Conservation (phyloP, 257 asterid genomes). For the Dorcoceras hygrometricum region DNA sequence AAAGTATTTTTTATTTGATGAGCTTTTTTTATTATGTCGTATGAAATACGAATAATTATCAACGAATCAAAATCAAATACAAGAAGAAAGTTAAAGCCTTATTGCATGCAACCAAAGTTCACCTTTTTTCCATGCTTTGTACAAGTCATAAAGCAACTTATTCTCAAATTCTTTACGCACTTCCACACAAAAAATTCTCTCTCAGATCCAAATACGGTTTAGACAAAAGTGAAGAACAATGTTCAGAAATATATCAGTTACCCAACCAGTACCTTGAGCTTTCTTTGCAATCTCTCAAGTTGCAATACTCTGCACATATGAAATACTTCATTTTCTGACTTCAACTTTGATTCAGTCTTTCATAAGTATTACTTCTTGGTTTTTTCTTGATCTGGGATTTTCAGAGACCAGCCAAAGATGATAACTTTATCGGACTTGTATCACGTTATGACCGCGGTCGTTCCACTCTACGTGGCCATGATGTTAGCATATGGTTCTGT, state of each 20-base stretch:
- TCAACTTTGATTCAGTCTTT: neutral
- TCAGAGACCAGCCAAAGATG: constrained; percentile 36
- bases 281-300: constrained; percentile 61
- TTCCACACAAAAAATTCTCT: constrained; percentile 18
- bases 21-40: neutral
- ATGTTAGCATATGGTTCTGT: constrained; percentile 87
- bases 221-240: constrained; percentile 40
- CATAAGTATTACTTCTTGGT: neutral
- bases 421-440: constrained; percentile 61
- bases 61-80: constrained; percentile 41
- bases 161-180: constrained; percentile 14
- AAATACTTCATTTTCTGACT: constrained; percentile 10
- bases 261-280: constrained; percentile 30
- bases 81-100: constrained; percentile 35
- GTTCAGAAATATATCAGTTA: constrained; percentile 26
- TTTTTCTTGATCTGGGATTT: constrained; percentile 30
- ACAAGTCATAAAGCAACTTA: constrained; percentile 19
- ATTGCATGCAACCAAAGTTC: constrained; percentile 35
- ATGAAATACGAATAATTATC: neutral
- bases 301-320: constrained; percentile 38
- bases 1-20: no score
- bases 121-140: constrained; percentile 31
- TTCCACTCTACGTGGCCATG: constrained; percentile 94
- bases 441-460: constrained; percentile 91
- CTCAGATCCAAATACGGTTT: constrained; percentile 32